phyloP scores from a whole-genome alignment of 2,329 filamentous ascomycete species.

The Penicillium brevicompactum region DNA sequence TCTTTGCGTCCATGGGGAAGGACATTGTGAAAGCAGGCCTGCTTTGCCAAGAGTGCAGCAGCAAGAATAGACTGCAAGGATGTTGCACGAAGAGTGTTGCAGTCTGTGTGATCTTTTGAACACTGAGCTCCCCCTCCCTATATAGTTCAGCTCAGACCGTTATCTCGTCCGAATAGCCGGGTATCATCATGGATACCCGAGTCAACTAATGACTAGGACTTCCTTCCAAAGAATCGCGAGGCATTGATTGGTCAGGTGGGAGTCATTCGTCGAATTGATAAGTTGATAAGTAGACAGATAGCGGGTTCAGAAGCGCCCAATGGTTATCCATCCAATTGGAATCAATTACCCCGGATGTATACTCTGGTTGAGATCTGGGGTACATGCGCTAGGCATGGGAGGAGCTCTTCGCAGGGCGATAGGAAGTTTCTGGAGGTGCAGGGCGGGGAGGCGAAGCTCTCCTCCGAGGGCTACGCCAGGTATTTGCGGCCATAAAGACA shows the following conservation, averaged over 20 bases:
- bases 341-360: slow-evolving; percentile 7
- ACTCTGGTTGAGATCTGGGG: slow-evolving; percentile 12
- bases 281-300: slow-evolving; percentile 7
- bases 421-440: slow-evolving; percentile 1
- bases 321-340: slow-evolving; percentile 12
- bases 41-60: not conserved
- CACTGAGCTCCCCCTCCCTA: slow-evolving; percentile 12
- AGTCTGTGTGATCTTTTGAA: not conserved
- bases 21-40: slow-evolving; percentile 4
- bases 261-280: slow-evolving; percentile 8
- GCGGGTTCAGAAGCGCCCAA: slow-evolving; percentile 5
- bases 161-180: not conserved
- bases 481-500: not conserved
- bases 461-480: not conserved
- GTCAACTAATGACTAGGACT: slow-evolving; percentile 8
- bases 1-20: slow-evolving; percentile 22
- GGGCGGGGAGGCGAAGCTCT: not conserved
- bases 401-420: slow-evolving; percentile 9
- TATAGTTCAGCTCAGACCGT: slow-evolving; percentile 7
- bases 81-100: slow-evolving; percentile 1
- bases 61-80: not conserved
- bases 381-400: slow-evolving; percentile 12
- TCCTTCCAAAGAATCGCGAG: slow-evolving; percentile 7
- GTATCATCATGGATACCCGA: slow-evolving; percentile 1
- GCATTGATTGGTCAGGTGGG: slow-evolving; percentile 16